Base-by-base conservation (phyloP, 2,329 filamentous ascomycete genomes). In the Nectriaceae sp. region DNA sequence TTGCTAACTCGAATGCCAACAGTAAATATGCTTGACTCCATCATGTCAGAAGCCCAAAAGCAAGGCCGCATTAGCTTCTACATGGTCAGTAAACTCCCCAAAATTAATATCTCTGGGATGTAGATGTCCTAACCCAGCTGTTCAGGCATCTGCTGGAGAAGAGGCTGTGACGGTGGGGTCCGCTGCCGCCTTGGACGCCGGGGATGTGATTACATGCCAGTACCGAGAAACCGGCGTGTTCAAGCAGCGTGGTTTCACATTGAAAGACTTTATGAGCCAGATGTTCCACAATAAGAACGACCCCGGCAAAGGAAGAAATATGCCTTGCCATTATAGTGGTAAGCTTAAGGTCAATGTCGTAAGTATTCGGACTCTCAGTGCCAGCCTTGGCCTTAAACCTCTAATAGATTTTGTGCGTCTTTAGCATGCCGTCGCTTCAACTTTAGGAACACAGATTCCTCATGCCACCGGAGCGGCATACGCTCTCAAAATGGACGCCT, bases 41-140 rank as follows among this genome's bases (percentile, higher is more conserved):
- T 96, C 64, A 96, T 96, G 90, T 95, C 93, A 63, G 91, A 96
- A 63, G 90, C 91, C 1, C 91, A 96, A 70, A 79, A 92, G 38
- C 91, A 96, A 69, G 90, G 90, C 18, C 82, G 89, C 21, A 73
- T 94, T 42, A 90, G 85, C 67, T 97, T 97, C 71, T 97, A 96
- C 70, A 96, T 96, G 88, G 90, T 90, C 67, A 89, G 86, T 10
- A 10, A n/a, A n/a, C 10, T 4, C 11, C 22, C 8, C 13, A 11
- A 3, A 11, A 22, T 24, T 6, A 2, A 6, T 4, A 19, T 13
- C 16, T n/a, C 29, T 13, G 4, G 4, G 20, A 21, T 11, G 3
- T 21, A 3, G 21, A 11, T 19, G 4, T 4, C 8, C 26, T 15
- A 10, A 10, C 10, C n/a, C 6, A 18, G 11, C 35, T n/a, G 5